phyloP scores from a whole-genome alignment of 495 filamentous ascomycete species.

The Daldinia bambusicola region DNA sequence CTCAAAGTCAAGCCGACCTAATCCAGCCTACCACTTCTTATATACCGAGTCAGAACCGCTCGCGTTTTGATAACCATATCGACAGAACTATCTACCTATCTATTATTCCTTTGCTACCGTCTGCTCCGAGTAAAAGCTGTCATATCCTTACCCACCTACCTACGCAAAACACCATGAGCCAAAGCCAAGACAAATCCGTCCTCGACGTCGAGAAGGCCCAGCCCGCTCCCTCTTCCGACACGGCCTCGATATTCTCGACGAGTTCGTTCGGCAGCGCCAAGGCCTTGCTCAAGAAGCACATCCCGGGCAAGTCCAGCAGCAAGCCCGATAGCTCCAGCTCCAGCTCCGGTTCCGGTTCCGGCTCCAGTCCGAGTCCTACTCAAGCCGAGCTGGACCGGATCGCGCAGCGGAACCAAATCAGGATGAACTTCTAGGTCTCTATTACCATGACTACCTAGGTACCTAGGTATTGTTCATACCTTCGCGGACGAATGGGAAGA shows the following conservation, averaged over 20 bases:
- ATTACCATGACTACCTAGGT: not conserved
- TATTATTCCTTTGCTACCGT: too few species aligned
- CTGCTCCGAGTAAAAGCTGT: too few species aligned
- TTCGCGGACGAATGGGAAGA: not conserved
- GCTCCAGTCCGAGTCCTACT: not conserved
- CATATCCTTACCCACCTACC: not conserved
- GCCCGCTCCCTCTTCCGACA: constrained; percentile 30
- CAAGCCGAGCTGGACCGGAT: constrained; percentile 23
- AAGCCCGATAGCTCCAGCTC: not conserved
- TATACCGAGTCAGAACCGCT: too few species aligned
- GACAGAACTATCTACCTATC: not conserved
- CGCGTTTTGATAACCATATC: not conserved
- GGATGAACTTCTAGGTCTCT: constrained; percentile 26
- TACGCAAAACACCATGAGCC: constrained; percentile 6
- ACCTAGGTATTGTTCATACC: not conserved
- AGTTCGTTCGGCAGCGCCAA: constrained; percentile 47
- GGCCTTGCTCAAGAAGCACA: constrained; percentile 44
- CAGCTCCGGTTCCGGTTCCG: not conserved
- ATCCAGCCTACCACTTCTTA: not conserved
- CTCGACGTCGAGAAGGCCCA: not conserved
- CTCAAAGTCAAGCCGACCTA: not conserved
- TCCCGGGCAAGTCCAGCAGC: constrained; percentile 17
- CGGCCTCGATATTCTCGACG: constrained; percentile 46
- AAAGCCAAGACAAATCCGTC: constrained; percentile 24
- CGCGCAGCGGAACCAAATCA: constrained; percentile 32